Evolutionary conservation across 176 grass and related monocot species (phyloP), one percentile per base, ranked within the genome.

Genomic region (Bonia amplexicaulis): DNA sequence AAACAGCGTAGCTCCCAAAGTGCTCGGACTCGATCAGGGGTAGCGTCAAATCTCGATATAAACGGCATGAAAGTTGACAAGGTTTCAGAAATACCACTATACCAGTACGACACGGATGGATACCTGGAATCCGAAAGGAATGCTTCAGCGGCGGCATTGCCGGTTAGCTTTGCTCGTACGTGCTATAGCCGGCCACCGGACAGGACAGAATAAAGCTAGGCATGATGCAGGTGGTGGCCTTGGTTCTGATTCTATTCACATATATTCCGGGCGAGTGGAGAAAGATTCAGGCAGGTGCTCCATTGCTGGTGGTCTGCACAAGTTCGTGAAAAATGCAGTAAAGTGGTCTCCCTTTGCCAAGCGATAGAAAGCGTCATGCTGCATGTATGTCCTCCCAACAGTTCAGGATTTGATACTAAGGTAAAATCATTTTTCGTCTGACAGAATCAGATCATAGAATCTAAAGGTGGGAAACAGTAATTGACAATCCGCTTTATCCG

Each of bases 211-310:
- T 77, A 77, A 61, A 77, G 74, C 8, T 7, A 12, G 46, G 20
- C 55, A 47, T 13, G 66, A 44, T 44, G 46, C 61, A 23, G 47
- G 16, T 9, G 66, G 41, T 49, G n/a, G 20, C 41, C 3, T 22
- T 29, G 37, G 37, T 35, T 70, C n/a, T 23, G 87, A 79, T 84
- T 66, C 74, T 58, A 84, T 88, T 20, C 87, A 67, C 87, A 73
- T 74, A n/a, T 44, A 41, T 66, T 74, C 61, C 2, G 9, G 40
- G 71, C 39, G 35, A 40, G 47, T 35, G 85, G 61, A 4, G 79
- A 39, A 66, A 49, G 68, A 89, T 84, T 84, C 81, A 49, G 67
- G 47, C 58, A 12, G 76, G 81, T 67, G 87, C 20, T 88, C 80
- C 81, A 83, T 78, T 71, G 79, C 73, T 51, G 53, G 37, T 68